Evolutionary conservation across 805 yeast species (phyloP).

Genomic region (Ogataea corticis): DNA sequence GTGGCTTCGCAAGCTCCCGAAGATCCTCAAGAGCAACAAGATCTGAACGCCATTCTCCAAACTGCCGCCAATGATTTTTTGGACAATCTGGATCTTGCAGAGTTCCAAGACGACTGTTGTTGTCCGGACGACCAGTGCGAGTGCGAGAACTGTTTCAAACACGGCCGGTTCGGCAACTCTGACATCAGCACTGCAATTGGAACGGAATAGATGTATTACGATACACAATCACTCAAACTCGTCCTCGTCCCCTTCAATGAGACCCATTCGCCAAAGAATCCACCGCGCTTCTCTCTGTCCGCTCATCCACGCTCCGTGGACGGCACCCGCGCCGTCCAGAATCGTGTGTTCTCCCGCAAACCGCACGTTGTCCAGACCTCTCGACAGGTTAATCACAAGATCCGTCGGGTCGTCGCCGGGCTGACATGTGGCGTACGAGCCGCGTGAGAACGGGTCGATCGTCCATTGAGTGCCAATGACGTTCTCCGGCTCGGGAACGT

Average conservation of each 20-base stretch:
- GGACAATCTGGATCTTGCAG: constrained; percentile 21
- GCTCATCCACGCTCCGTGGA: constrained; percentile 85
- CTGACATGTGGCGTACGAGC: constrained; percentile 75
- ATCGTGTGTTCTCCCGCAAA: constrained; percentile 94
- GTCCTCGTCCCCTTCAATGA: constrained; percentile 41
- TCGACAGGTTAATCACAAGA: constrained; percentile 57
- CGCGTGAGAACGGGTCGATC: constrained; percentile 70
- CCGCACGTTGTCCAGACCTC: constrained; percentile 59
- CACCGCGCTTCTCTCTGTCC: constrained; percentile 41
- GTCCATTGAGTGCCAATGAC: constrained; percentile 73
- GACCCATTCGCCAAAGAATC: constrained; percentile 23
- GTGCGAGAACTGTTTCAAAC: constrained; percentile 35
- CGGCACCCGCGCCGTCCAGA: constrained; percentile 87
- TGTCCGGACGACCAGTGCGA: constrained; percentile 35
- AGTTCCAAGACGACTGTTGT: constrained; percentile 30
- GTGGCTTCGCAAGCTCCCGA: constrained; percentile 14
- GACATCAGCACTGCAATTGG: constrained; percentile 1
- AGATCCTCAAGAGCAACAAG: no score
- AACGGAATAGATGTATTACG: no score
- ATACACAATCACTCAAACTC: constrained; percentile 18
- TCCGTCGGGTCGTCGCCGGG: constrained; percentile 72
- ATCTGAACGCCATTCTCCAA: constrained; percentile 8
- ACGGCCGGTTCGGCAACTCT: constrained; percentile 28
- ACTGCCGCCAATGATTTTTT: constrained; percentile 23
- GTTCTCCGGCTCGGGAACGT: constrained; percentile 37